Conservation (phyloP, 495 filamentous ascomycete species). For the Aspergillus wentii region DNA sequence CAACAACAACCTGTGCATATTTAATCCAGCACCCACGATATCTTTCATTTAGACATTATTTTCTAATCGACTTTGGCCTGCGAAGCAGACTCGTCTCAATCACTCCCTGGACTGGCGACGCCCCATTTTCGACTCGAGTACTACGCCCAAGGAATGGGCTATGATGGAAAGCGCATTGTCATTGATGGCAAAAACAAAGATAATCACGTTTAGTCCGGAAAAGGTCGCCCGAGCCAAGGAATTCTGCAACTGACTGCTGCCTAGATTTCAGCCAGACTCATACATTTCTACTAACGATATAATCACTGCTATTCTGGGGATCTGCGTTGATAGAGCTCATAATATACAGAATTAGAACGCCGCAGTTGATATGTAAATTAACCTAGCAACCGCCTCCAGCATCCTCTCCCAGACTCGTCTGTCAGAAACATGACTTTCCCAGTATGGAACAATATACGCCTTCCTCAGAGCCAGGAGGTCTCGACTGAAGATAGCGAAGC, state of each 20-base stretch:
- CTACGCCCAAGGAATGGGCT: constrained; percentile 3
- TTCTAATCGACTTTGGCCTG: too few species aligned
- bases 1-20: too few species aligned
- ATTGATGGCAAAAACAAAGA: background rate
- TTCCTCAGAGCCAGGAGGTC: background rate
- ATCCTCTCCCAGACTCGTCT: constrained; percentile 4
- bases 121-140: constrained; percentile 2
- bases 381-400: constrained; percentile 6
- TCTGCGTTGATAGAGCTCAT: background rate
- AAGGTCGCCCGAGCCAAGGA: constrained; percentile 2
- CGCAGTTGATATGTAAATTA: background rate
- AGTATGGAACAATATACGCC: background rate
- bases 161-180: constrained; percentile 1
- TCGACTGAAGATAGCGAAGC: constrained; percentile 1
- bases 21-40: too few species aligned
- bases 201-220: constrained; percentile 1
- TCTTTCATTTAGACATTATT: too few species aligned
- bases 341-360: background rate
- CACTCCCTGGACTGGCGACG: constrained; percentile 3
- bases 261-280: background rate
- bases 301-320: constrained; percentile 1
- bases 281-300: constrained; percentile 4
- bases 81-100: background rate
- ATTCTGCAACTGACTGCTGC: constrained; percentile 3
- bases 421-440: constrained; percentile 6